These are phyloP conservation scores for Chiua virens DNA, from an alignment of 768 basidiomycete genomes.

Conservation along the genomic window DNA sequence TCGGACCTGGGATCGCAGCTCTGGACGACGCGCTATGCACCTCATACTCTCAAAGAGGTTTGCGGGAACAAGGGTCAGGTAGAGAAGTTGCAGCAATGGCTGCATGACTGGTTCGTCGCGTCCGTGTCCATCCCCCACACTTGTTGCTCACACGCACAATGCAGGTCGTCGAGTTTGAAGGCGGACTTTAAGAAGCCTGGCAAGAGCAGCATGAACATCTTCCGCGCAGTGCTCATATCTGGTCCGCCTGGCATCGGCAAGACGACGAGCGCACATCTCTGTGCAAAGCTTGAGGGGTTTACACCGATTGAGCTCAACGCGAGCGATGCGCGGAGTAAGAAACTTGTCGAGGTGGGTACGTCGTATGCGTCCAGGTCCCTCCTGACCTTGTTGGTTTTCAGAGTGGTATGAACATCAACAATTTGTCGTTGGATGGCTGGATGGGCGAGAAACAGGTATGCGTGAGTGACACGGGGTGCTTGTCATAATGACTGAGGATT, in stretches of 20 bases:
- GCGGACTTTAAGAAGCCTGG: conserved; percentile 91
- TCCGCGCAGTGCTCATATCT: conserved; percentile 84
- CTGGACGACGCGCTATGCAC: conserved; percentile 97
- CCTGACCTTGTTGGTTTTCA: conserved; percentile 27
- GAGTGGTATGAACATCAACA: conserved; percentile 89
- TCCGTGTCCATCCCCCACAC: not conserved
- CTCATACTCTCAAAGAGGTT: conserved; percentile 81
- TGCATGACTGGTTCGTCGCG: conserved; percentile 74
- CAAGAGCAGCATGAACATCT: conserved; percentile 83
- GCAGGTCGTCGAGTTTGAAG: conserved; percentile 73
- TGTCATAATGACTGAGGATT: not conserved
- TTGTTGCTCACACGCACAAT: not conserved
- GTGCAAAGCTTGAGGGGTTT: conserved; percentile 87
- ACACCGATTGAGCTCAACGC: conserved; percentile 96
- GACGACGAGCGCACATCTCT: conserved; percentile 93
- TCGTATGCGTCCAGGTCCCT: not conserved
- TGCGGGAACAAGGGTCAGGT: conserved; percentile 94
- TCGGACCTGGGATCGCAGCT: conserved; percentile 62
- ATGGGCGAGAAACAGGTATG: conserved; percentile 59
- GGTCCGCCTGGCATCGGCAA: conserved; percentile 98
- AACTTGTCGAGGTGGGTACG: conserved; percentile 78
- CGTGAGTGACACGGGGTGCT: conserved; percentile 21
- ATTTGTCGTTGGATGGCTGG: conserved; percentile 86
- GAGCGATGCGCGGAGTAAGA: conserved; percentile 94
- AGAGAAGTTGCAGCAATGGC: conserved; percentile 86